phyloP scores from a whole-genome alignment of 192 early-diverging fungal species.

The Podila clonocystis region DNA sequence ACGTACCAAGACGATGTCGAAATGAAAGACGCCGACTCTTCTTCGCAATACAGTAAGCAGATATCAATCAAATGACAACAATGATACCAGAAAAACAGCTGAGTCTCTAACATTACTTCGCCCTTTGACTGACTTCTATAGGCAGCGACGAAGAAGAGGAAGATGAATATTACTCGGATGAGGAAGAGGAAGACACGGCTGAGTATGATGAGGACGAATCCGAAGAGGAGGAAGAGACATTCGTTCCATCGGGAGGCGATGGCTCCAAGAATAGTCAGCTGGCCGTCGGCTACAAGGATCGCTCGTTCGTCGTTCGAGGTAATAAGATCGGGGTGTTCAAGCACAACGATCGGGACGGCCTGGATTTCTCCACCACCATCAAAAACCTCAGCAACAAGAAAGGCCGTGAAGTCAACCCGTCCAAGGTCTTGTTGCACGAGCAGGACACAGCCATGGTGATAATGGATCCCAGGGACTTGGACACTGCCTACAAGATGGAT shows the following conservation, averaged over 20 bases:
- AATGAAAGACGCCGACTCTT: slow-evolving; percentile 59
- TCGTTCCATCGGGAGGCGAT: slow-evolving; percentile 34
- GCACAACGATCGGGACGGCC: slow-evolving; percentile 75
- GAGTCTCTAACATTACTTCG: not conserved
- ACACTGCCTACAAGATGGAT: slow-evolving; percentile 91
- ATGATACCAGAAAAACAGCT: not conserved
- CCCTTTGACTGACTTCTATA: not conserved
- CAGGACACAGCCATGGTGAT: slow-evolving; percentile 85
- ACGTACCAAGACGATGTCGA: slow-evolving; percentile 80
- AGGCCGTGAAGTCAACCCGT: slow-evolving; percentile 74
- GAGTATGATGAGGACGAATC: slow-evolving; percentile 50
- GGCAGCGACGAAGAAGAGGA: slow-evolving; percentile 18
- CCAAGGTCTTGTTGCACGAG: slow-evolving; percentile 85
- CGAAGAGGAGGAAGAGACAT: slow-evolving; percentile 55
- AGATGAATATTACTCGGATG: slow-evolving; percentile 37
- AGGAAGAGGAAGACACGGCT: slow-evolving; percentile 26
- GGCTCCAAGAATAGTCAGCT: slow-evolving; percentile 78
- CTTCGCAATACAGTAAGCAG: not conserved
- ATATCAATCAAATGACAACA: not conserved
- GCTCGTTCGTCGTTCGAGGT: slow-evolving; percentile 93
- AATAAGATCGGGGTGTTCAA: slow-evolving; percentile 90
- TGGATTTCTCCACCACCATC: slow-evolving; percentile 87
- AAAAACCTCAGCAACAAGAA: slow-evolving; percentile 70
- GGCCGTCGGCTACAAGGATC: slow-evolving; percentile 86
- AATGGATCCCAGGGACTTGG: slow-evolving; percentile 73